Base-by-base conservation (phyloP, 495 filamentous ascomycete species). In the Daldinia loculata region DNA sequence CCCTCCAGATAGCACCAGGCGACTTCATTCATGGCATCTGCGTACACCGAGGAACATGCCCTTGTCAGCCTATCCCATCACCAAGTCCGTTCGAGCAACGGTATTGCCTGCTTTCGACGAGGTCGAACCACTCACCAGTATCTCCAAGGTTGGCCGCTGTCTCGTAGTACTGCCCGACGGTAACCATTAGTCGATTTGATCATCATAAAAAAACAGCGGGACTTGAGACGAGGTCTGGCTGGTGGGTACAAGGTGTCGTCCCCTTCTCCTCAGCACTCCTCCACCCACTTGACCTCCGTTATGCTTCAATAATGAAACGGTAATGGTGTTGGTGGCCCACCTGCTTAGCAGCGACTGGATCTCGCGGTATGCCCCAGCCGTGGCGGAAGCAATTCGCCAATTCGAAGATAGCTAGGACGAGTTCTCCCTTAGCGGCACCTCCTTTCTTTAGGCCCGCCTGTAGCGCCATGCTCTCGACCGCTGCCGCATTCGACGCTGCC, bases 401-500 rank as follows among this genome's bases (percentile, higher is more conserved):
- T 79, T 99, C 95, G 77, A 94, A 98, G 61, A 99, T 97, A 14
- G 95, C 95, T 32, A 98, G 90, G n/a, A 97, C 91, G 57, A 99
- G 88, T 81, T 99, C 96, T 45, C 95, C 95, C 80, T 99, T 99
- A 38, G 95, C 95, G 34, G 91, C 88, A 59, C 96, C 95, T 48
- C 95, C 95, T 79, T 95, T 96, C 82, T 94, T 95, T 78, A 94
- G 86, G 5, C 95, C 94, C 15, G 94, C 90, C 63, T 88, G 81
- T 24, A 98, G 87, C 9, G 95, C 95, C 64, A 91, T 84, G 12
- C 90, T 85, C 80, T 99, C 96, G 58, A 98, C 86, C 26, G 87
- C 86, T 24, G 95, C 95, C 29, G 93, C 92, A 80, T 97, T 97
- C 50, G 90, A 90, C n/a, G 95, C 95, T 52, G 95, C 95, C 45